Evolutionary conservation across 1,284 basidiomycete species (phyloP).

Genomic region (Pholiota adiposa): DNA sequence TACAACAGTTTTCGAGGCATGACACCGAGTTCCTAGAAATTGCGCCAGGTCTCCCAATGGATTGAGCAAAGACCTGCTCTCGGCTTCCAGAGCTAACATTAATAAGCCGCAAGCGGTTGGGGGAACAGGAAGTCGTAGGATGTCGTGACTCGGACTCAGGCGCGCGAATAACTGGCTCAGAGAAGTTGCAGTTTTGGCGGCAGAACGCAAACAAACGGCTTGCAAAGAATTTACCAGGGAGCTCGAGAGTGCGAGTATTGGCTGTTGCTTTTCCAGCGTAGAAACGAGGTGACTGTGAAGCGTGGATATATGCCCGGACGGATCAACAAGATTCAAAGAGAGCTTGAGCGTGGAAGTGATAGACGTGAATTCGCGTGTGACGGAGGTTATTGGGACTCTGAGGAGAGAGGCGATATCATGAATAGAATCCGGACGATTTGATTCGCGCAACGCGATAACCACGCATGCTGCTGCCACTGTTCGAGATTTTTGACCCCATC

Average conservation of each 20-base stretch:
- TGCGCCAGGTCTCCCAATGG: constrained; percentile 58
- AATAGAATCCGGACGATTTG: constrained; percentile 64
- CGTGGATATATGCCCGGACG: constrained; percentile 42
- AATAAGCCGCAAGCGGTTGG: constrained; percentile 70
- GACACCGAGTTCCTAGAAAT: constrained; percentile 54
- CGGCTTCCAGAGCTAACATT: constrained; percentile 74
- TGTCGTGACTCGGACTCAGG: constrained; percentile 36
- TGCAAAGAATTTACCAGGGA: constrained; percentile 44
- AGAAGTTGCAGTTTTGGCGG: constrained; percentile 57
- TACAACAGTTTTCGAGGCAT: constrained; percentile 55
- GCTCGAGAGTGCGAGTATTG: constrained; percentile 36
- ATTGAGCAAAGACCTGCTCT: constrained; percentile 56
- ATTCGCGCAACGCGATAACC: constrained; percentile 69
- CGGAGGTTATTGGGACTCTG: constrained; percentile 51
- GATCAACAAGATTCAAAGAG: constrained; percentile 47
- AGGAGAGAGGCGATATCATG: constrained; percentile 69
- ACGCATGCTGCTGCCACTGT: constrained; percentile 68
- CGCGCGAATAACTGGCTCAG: constrained; percentile 57
- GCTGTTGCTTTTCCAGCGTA: constrained; percentile 35
- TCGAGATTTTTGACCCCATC: constrained; percentile 73
- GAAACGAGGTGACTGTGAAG: constrained; percentile 53
- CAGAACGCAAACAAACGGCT: constrained; percentile 46
- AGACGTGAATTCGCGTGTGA: constrained; percentile 59
- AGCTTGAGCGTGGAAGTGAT: constrained; percentile 53
- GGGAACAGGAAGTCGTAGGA: constrained; percentile 42